Base-by-base conservation (phyloP, 306 rosid genomes). In the Parietaria judaica region DNA sequence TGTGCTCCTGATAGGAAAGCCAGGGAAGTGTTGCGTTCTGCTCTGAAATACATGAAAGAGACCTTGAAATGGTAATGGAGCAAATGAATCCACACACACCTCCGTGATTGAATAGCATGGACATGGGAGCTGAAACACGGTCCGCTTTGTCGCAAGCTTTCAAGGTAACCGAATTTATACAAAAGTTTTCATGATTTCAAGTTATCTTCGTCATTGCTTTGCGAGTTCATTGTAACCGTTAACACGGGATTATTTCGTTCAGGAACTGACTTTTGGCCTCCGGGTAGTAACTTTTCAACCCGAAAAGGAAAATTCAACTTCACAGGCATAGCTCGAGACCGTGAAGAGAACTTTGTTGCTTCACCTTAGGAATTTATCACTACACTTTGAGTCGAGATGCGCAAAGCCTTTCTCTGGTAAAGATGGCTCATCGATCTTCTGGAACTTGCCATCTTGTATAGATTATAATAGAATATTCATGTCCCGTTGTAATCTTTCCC, bases 1-100 rank as follows among this genome's bases (percentile, higher is more conserved):
- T 83, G 94, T 78, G 70, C 81, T 56, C 96, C 99, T 2, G 99
- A 92, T 72, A 73, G 96, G 71, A 88, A 88, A 81, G 90, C 96
- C 47, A 82, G 95, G 72, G 90, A 86, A 61, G 88, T 88, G 95
- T 71, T 92, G 67, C 95, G 99, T 31, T 86, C 99, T 60, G 96
- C 96, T 55, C 88, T 88, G 66, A 88, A 73, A 79, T 84, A 86
- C 76, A 82, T 88, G 96, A 92, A 84, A 72, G 90, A 83, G 50
- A 70, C 74, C 13, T 72, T 92, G 63, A 79, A 61, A 71, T 76
- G 79, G 60, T 79, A 74, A 70, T 67, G 71, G 36, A 61, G 63
- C 60, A 41, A 8, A 41, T 53, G 65, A 67, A 10, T 60, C 36
- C 17, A 6, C 51, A 58, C n/a, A 23, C 31, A 44, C 50, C 60